phyloP scores from a whole-genome alignment of 768 basidiomycete species.

The Boletales sp. region DNA sequence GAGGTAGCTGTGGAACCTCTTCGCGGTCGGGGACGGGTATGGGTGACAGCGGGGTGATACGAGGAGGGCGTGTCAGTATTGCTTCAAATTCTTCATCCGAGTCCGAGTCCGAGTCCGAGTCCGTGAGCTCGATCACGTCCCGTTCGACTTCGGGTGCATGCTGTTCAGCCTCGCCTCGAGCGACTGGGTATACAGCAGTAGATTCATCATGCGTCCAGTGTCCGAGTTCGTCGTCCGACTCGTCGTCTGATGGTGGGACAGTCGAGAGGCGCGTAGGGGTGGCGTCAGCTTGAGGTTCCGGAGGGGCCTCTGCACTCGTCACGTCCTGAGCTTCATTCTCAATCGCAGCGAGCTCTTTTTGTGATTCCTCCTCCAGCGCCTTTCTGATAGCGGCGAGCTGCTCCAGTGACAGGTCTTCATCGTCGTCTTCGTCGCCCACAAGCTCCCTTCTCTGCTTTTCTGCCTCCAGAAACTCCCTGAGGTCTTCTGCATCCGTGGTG shows the following conservation, averaged over 20 bases:
- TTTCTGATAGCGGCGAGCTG: slow-evolving; percentile 12
- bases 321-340: slow-evolving; percentile 5
- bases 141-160: slow-evolving; percentile 13
- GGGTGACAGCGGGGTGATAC: slow-evolving; percentile 7
- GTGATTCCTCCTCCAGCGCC: slow-evolving; percentile 12
- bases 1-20: slow-evolving; percentile 8
- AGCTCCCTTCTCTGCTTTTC: slow-evolving; percentile 51
- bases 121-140: slow-evolving; percentile 23
- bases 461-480: slow-evolving; percentile 63
- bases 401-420: slow-evolving; percentile 22
- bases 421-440: slow-evolving; percentile 25
- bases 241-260: slow-evolving; percentile 18
- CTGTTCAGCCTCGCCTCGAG: slow-evolving; percentile 15
- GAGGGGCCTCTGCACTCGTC: background rate
- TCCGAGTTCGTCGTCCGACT: slow-evolving; percentile 50
- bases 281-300: slow-evolving; percentile 7
- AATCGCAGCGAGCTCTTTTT: slow-evolving; percentile 7
- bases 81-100: slow-evolving; percentile 30
- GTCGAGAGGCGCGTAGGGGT: slow-evolving; percentile 15
- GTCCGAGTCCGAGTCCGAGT: slow-evolving; percentile 27
- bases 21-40: background rate
- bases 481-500: slow-evolving; percentile 56
- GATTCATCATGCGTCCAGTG: slow-evolving; percentile 42
- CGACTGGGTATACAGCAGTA: slow-evolving; percentile 33
- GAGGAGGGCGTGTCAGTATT: slow-evolving; percentile 23